phyloP scores from a whole-genome alignment of 208 protist genomes.

The Leishmania martiniquensis region DNA sequence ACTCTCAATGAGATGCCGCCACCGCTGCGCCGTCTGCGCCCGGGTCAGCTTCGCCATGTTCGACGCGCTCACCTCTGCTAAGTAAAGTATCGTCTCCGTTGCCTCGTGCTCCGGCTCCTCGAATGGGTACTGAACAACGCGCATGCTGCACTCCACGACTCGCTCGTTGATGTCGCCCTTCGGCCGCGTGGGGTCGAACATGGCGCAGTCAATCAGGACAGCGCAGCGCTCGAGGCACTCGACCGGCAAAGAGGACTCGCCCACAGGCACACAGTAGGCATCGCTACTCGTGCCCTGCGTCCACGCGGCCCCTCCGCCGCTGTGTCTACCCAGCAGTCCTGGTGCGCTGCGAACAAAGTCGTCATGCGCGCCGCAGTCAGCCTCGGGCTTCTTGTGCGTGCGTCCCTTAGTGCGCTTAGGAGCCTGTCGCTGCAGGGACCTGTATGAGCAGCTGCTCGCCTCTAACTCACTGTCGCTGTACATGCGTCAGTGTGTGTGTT shows the following conservation, averaged over 20 bases:
- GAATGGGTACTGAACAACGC: slow-evolving; percentile 30
- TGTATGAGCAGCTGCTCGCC: slow-evolving; percentile 8
- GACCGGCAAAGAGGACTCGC: slow-evolving; percentile 14
- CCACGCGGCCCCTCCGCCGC: not conserved
- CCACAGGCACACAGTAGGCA: not conserved
- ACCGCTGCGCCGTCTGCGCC: slow-evolving; percentile 9
- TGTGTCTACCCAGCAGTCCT: not conserved
- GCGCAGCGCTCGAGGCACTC: slow-evolving; percentile 40
- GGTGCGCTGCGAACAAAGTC: not conserved
- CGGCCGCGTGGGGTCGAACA: slow-evolving; percentile 12
- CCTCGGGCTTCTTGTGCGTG: not conserved
- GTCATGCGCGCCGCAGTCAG: not conserved
- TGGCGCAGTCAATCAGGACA: slow-evolving; percentile 35
- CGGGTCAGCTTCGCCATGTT: slow-evolving; percentile 14
- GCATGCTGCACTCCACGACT: slow-evolving; percentile 29
- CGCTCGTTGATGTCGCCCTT: slow-evolving; percentile 9
- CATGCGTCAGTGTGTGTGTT: not conserved
- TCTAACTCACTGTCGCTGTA: slow-evolving; percentile 14
- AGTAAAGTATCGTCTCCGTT: slow-evolving; percentile 19
- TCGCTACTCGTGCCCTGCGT: not conserved
- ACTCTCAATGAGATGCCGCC: slow-evolving; percentile 1
- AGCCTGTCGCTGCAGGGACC: not conserved
- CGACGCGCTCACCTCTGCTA: slow-evolving; percentile 4
- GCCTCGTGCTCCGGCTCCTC: slow-evolving; percentile 4
- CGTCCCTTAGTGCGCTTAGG: not conserved